Conservation (phyloP, 352 stramenopile species). For the Phytopythium montanum region DNA sequence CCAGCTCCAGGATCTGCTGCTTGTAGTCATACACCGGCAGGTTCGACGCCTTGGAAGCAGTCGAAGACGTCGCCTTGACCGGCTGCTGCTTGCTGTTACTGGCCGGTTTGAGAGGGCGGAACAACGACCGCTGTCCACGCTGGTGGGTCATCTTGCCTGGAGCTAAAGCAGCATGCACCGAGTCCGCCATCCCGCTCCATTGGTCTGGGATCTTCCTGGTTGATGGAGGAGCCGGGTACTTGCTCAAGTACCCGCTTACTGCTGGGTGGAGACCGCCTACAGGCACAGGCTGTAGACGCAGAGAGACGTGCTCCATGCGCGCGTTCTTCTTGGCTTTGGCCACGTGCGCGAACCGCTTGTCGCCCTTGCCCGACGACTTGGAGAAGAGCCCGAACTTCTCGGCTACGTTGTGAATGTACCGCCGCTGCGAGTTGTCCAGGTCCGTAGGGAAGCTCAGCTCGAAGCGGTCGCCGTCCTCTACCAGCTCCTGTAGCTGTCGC, state of each 20-base stretch:
- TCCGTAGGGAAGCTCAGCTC: slow-evolving; percentile 68
- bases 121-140: slow-evolving; percentile 19
- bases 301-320: slow-evolving; percentile 65
- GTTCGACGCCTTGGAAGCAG: slow-evolving; percentile 12
- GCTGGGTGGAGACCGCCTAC: slow-evolving; percentile 39
- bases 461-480: slow-evolving; percentile 47
- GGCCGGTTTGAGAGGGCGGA: slow-evolving; percentile 35
- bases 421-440: slow-evolving; percentile 72
- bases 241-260: slow-evolving; percentile 39
- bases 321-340: slow-evolving; percentile 83
- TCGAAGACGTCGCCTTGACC: not conserved
- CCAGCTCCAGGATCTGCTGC: slow-evolving; percentile 57
- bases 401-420: slow-evolving; percentile 79
- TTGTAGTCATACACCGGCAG: slow-evolving; percentile 63
- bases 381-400: slow-evolving; percentile 80
- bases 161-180: not conserved
- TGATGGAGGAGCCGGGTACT: slow-evolving; percentile 23
- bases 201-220: slow-evolving; percentile 10
- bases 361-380: slow-evolving; percentile 73
- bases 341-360: slow-evolving; percentile 69
- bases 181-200: slow-evolving; percentile 22
- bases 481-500: slow-evolving; percentile 49
- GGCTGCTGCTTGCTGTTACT: slow-evolving; percentile 9
- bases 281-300: slow-evolving; percentile 35
- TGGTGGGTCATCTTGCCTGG: not conserved